Base-by-base conservation (phyloP, 495 filamentous ascomycete genomes). In the Talaromyces ruber region DNA sequence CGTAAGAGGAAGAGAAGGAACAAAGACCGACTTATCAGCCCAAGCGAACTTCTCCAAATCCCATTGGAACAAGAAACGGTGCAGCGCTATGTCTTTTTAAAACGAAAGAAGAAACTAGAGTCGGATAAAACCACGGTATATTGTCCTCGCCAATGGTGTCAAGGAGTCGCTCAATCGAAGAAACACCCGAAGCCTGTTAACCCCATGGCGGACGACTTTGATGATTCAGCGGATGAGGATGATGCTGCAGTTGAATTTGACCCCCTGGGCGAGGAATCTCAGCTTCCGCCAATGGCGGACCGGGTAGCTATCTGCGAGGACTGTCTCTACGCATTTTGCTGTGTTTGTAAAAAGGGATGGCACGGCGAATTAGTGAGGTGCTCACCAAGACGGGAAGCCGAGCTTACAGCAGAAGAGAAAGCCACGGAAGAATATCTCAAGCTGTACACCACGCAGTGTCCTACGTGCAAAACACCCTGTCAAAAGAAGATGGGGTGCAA, bases 401-500 rank as follows among this genome's bases (percentile, higher is more conserved):
- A 90, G 67, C 79, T 93, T 30, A 88, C 90, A 0, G 86, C 79
- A 59, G 94, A 97, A 68, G 94, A 98, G 62, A 82, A 88, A 59
- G 90, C 90, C 1, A 90, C 89, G 4, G 78, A 92, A 59, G 87
- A 93, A 45, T 98, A 93, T 68, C 76, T 98, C 63, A 79, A 79
- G 43, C 64, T 84, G 34, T 86, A 97, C 75, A 95, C 93, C 0
- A 89, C 91, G 0, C 84, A 86, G 9, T 98, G 94, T 69, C 94
- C 94, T n/a, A 92, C 90, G 4, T 98, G 94, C 72, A 82, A 76
- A n/a, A 84, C 88, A 2, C 90, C 89, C 0, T 86, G 86, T 22
- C 89, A 97, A 66, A 98, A 98, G 75, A 89, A 86, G 12, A 85
- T 90, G 66, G 94, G 94, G 32, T 98, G 94, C 84, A 98, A 98